Evolutionary conservation across 257 asterid genomes (phyloP).

Genomic region (Rauvolfia tetraphylla): DNA sequence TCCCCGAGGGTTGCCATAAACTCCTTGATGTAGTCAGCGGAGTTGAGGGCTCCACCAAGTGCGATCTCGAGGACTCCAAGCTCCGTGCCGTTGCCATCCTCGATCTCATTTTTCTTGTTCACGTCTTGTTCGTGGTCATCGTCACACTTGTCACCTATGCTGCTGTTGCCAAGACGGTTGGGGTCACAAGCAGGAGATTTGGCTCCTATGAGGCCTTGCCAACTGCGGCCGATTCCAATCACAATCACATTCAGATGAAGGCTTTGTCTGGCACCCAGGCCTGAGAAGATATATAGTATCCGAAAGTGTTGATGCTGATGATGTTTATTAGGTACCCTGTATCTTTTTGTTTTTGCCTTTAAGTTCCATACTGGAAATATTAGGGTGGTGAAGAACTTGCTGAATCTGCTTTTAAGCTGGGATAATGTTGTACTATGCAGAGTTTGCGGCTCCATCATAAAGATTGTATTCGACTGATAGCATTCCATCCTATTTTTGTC

Average conservation of each 20-base stretch:
- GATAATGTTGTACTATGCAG: background rate
- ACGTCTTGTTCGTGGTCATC: conserved; percentile 57
- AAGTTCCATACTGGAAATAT: background rate
- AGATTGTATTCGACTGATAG: background rate
- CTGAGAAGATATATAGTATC: conserved; percentile 17
- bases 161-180: conserved; percentile 52
- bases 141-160: conserved; percentile 50
- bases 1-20: conserved; percentile 96
- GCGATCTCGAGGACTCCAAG: conserved; percentile 90
- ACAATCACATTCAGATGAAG: conserved; percentile 85
- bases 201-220: conserved; percentile 84
- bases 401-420: background rate
- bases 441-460: background rate
- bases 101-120: conserved; percentile 66
- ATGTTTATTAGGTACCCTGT: conserved; percentile 1
- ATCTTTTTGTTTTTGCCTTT: background rate
- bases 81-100: conserved; percentile 79
- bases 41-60: conserved; percentile 92
- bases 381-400: conserved; percentile 1
- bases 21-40: conserved; percentile 83
- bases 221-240: conserved; percentile 49
- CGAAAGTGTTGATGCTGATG: background rate
- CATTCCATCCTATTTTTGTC: background rate
- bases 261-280: conserved; percentile 87
- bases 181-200: conserved; percentile 45